These are phyloP conservation scores for Alloascoidea africana DNA, from an alignment of 805 yeast species.

Conservation along the genomic window DNA sequence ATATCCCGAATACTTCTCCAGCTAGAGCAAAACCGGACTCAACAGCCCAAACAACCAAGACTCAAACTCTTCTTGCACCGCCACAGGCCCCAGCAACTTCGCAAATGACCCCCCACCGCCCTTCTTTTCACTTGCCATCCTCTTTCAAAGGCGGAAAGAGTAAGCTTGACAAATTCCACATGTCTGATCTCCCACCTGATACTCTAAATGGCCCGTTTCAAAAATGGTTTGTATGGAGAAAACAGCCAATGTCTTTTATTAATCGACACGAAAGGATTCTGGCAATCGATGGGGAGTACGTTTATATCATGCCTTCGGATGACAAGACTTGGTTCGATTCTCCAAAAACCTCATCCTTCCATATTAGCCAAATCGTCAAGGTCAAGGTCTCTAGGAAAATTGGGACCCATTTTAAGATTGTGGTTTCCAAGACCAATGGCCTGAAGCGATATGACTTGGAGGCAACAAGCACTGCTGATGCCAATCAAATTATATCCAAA, in stretches of 20 bases:
- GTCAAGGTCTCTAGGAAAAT: constrained; percentile 66
- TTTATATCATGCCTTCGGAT: constrained; percentile 77
- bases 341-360: constrained; percentile 77
- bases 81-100: background rate
- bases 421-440: constrained; percentile 51
- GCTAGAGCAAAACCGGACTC: too few relatives aligned
- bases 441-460: constrained; percentile 81
- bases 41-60: background rate
- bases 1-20: background rate
- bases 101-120: background rate
- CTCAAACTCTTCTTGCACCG: too few relatives aligned
- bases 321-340: constrained; percentile 58
- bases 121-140: background rate
- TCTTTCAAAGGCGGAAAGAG: background rate
- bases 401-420: constrained; percentile 69
- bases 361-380: constrained; percentile 59
- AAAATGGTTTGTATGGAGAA: constrained; percentile 78
- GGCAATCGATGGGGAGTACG: constrained; percentile 88
- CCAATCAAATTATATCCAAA: constrained; percentile 64
- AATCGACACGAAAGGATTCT: constrained; percentile 69
- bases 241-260: constrained; percentile 74
- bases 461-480: constrained; percentile 42
- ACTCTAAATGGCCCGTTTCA: constrained; percentile 38
- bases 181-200: constrained; percentile 7
- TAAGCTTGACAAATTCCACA: background rate